These are phyloP conservation scores for Myxozyma kluyveri DNA, from an alignment of 805 yeast genomes.

Conservation along the genomic window DNA sequence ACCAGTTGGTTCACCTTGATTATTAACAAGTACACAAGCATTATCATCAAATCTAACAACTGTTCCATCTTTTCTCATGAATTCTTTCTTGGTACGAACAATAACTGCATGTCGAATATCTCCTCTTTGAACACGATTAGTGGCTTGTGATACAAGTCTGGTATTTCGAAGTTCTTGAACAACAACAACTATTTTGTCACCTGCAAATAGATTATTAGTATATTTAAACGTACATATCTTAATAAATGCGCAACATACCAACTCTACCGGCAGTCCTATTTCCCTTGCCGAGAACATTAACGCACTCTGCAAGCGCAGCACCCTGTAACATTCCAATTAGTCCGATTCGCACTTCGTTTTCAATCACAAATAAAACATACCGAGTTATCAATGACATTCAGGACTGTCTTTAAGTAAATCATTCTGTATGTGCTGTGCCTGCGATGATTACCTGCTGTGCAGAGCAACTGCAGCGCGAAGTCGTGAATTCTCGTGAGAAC, in stretches of 20 bases:
- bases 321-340: slow-evolving; percentile 7
- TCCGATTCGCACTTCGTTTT: not conserved
- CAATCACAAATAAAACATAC: slow-evolving; percentile 33
- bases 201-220: slow-evolving; percentile 36
- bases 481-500: too few species aligned
- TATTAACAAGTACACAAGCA: slow-evolving; percentile 92
- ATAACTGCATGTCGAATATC: slow-evolving; percentile 95
- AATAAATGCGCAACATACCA: slow-evolving; percentile 29
- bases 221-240: not conserved
- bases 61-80: slow-evolving; percentile 81
- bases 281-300: slow-evolving; percentile 86
- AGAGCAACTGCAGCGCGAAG: too few species aligned
- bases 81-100: slow-evolving; percentile 83
- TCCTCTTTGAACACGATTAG: slow-evolving; percentile 83
- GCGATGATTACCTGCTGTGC: not conserved
- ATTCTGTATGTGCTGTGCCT: slow-evolving; percentile 40
- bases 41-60: slow-evolving; percentile 87
- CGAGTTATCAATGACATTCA: slow-evolving; percentile 91
- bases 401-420: slow-evolving; percentile 84
- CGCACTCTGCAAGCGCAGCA: slow-evolving; percentile 91
- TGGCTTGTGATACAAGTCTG: slow-evolving; percentile 4
- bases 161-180: slow-evolving; percentile 42
- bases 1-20: slow-evolving; percentile 90
- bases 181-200: slow-evolving; percentile 92
- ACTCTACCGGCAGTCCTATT: slow-evolving; percentile 79